These are phyloP conservation scores for Alternaria ethzedia DNA, from an alignment of 2,329 filamentous ascomycete species.

Conservation along the genomic window DNA sequence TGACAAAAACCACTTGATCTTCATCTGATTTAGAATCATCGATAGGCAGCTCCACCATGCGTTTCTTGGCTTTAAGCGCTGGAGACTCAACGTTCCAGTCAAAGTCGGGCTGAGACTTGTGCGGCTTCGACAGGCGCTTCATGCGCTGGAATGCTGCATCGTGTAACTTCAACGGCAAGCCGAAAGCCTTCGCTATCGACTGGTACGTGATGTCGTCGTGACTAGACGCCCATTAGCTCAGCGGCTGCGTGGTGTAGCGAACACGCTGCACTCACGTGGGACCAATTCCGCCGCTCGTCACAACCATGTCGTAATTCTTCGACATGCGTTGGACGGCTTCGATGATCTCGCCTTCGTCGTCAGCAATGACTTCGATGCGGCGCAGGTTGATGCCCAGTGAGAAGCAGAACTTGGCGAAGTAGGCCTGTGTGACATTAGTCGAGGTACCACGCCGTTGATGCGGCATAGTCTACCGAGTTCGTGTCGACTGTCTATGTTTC, in stretches of 20 bases:
- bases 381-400: conserved; percentile 73
- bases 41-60: conserved; percentile 88
- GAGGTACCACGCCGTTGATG: not conserved
- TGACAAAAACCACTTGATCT: conserved; percentile 79
- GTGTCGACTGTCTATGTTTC: conserved; percentile 65
- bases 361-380: conserved; percentile 89
- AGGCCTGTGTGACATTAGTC: conserved; percentile 50
- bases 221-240: conserved; percentile 53
- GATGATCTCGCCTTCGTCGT: conserved; percentile 88
- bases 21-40: conserved; percentile 69
- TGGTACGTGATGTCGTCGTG: conserved; percentile 98
- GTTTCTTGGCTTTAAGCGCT: conserved; percentile 77
- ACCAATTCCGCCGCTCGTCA: conserved; percentile 94
- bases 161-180: conserved; percentile 77
- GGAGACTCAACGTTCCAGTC: conserved; percentile 85
- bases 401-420: conserved; percentile 71
- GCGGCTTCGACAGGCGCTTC: conserved; percentile 78
- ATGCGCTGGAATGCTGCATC: conserved; percentile 78
- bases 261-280: conserved; percentile 73
- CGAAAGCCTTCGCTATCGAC: conserved; percentile 90
- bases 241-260: conserved; percentile 18
- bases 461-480: conserved; percentile 57
- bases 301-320: conserved; percentile 87
- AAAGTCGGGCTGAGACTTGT: conserved; percentile 75
- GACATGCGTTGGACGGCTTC: conserved; percentile 90